Base-by-base conservation (phyloP, 345 rosid species). In the Atalantia buxifolia region DNA sequence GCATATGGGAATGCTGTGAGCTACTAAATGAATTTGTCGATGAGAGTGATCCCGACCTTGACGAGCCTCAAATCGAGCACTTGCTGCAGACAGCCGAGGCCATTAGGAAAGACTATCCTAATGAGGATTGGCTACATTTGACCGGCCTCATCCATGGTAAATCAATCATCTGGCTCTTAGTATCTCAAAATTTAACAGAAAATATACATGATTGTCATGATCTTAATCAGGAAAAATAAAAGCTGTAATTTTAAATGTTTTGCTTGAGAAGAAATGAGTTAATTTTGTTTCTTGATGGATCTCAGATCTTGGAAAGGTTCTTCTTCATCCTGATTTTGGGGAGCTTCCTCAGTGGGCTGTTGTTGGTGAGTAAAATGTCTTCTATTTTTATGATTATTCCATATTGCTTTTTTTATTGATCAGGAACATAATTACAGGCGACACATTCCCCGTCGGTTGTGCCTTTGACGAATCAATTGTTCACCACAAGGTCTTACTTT, bases 321-420 rank as follows among this genome's bases (percentile, higher is more conserved):
- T 94, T 77, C 92, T 92, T 74, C 94, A 78, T 62, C 88, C 92
- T 18, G 78, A 76, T 72, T 92, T 94, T 75, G 98, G 98, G 25
- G 91, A 76, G 81, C 97, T 94, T 18, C 94, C 95, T 74, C 98
- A 92, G 55, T 94, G 97, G 95, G 97, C 95, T 82, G 94, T 90
- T 60, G 94, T 92, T 59, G 98, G 94, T 88, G 66, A 85, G 66
- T 13, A 25, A 13, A 28, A 62, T 62, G 35, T 62, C 57, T 6
- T 6, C 9, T 27, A 25, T n/a, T 22, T 38, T 38, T 8, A 53
- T 53, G 57, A 4, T 53, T 53, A 8, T 19, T 67, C 22, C 21
- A 36, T n/a, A n/a, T 12, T 38, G 28, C 53, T 38, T 21, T 57
- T 6, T 71, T 62, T 12, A 31, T 56, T 53, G 35, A 27, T 22